These are phyloP conservation scores for Trypanosoma vivax DNA, from an alignment of 208 protist genomes.

Conservation along the genomic window DNA sequence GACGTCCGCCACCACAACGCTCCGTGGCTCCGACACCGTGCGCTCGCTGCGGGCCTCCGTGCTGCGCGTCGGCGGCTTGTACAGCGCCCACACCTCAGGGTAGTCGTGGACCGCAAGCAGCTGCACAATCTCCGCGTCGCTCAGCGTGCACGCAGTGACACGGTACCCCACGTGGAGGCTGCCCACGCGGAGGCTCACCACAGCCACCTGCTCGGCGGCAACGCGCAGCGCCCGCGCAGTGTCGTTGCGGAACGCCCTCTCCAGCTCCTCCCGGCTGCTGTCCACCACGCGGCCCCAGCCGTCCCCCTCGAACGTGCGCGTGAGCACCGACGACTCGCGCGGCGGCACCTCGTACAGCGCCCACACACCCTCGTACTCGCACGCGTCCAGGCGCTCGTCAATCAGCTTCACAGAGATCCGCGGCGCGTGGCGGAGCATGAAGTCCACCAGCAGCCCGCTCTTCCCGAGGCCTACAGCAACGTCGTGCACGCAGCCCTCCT, in stretches of 20 bases:
- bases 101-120: not conserved
- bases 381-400: not conserved
- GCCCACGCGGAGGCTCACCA: not conserved
- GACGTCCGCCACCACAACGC: not conserved
- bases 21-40: not conserved
- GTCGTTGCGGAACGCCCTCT: conserved; percentile 1
- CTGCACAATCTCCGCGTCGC: not conserved
- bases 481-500: not conserved
- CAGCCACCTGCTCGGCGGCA: not conserved
- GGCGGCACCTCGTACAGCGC: not conserved
- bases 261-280: not conserved
- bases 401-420: not conserved
- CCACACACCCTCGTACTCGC: not conserved
- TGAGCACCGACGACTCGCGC: not conserved
- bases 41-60: not conserved
- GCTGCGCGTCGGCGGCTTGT: no score
- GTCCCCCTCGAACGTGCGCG: not conserved
- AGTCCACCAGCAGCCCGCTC: not conserved
- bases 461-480: not conserved
- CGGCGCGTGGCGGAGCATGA: not conserved
- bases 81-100: conserved; percentile 2
- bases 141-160: not conserved
- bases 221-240: not conserved
- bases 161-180: not conserved
- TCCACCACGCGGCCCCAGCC: not conserved